Evolutionary conservation across 1,284 basidiomycete genomes (phyloP).

Genomic region (Cutaneotrichosporon sp.): DNA sequence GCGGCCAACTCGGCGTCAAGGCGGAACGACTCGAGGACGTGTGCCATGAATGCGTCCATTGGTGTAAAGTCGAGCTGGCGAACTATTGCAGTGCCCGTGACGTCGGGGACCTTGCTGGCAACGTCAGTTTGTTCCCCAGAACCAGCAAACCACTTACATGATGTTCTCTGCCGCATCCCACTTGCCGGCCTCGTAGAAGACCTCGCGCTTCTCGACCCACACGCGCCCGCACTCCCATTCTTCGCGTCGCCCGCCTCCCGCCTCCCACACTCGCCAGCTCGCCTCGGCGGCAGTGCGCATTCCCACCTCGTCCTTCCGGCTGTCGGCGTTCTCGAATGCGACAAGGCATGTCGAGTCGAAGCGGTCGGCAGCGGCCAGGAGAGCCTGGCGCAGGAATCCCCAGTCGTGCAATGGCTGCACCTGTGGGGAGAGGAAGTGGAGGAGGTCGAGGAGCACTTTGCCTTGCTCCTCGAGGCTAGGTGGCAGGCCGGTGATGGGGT

Average conservation of each 20-base stretch:
- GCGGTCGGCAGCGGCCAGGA: constrained; percentile 77
- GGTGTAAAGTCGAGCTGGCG: constrained; percentile 74
- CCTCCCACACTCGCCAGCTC: constrained; percentile 75
- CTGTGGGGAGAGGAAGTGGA: constrained; percentile 64
- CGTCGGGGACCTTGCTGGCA: constrained; percentile 33
- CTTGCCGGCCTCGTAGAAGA: constrained; percentile 81
- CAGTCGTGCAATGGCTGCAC: constrained; percentile 68
- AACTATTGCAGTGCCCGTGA: constrained; percentile 37
- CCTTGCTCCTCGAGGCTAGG: constrained; percentile 38
- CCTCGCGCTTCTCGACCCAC: constrained; percentile 90
- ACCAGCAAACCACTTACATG: constrained; percentile 66
- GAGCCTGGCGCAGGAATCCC: constrained; percentile 63
- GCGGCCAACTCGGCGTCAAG: constrained; percentile 78
- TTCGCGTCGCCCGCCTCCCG: constrained; percentile 47
- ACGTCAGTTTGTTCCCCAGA: constrained; percentile 1
- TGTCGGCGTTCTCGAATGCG: constrained; percentile 80
- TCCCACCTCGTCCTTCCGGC: constrained; percentile 64
- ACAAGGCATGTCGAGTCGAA: constrained; percentile 82
- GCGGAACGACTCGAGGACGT: constrained; percentile 65
- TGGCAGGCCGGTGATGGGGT: constrained; percentile 31
- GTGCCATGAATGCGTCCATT: constrained; percentile 87
- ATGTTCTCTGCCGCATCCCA: constrained; percentile 84
- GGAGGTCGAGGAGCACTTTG: constrained; percentile 35
- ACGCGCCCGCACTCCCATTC: constrained; percentile 90
- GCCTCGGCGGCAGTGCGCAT: constrained; percentile 79